phyloP scores from a whole-genome alignment of 148 eudicot species.

The Camellia granthamiana region DNA sequence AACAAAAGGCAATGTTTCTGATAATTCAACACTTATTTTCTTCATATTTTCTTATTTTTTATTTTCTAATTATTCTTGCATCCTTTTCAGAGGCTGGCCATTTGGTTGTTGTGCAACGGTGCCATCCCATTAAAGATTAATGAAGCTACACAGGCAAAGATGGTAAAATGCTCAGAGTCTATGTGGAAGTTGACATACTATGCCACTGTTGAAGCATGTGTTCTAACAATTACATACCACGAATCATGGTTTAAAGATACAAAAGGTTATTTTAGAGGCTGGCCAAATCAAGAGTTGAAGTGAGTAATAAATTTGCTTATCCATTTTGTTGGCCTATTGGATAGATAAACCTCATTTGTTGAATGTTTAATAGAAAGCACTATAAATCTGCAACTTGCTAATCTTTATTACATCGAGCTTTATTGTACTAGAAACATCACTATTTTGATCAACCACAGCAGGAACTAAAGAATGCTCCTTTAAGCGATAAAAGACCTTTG shows the following conservation, averaged over 20 bases:
- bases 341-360: background rate
- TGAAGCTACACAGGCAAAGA: constrained; percentile 48
- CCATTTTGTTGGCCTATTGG: background rate
- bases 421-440: background rate
- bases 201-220: constrained; percentile 58
- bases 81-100: constrained; percentile 56
- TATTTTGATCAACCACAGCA: constrained; percentile 5
- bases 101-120: constrained; percentile 54
- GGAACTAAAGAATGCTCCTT: background rate
- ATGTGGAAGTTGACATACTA: constrained; percentile 93
- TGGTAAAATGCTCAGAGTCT: constrained; percentile 79
- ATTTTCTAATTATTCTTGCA: constrained; percentile 5
- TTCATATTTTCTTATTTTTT: background rate
- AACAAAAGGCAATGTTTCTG: background rate
- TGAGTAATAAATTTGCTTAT: constrained; percentile 33
- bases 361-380: constrained; percentile 6
- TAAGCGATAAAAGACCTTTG: background rate
- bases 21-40: constrained; percentile 1
- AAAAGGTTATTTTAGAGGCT: constrained; percentile 61
- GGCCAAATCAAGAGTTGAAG: constrained; percentile 89
- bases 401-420: background rate
- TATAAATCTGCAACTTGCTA: background rate
- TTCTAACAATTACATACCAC: constrained; percentile 44
- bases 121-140: constrained; percentile 42
- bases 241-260: constrained; percentile 79